A percentile compares a stretch with the other conserved stretches of the same genome.
Conservation (phyloP, 257 asterid genomes). For the Solanum ahanhuiri region DNA sequence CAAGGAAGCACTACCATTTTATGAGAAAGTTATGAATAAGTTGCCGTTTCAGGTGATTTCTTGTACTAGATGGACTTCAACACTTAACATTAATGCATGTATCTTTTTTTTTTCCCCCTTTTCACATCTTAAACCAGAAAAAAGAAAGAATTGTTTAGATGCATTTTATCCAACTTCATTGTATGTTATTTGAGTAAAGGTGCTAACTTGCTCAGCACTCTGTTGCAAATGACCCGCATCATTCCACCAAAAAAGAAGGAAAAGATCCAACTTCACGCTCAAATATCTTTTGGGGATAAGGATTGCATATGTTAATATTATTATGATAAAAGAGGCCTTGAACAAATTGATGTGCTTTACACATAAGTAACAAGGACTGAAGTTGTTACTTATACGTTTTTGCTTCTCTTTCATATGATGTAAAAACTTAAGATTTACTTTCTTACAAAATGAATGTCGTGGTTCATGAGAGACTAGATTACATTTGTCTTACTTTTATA, state of each 20-base stretch:
- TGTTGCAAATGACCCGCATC: not conserved
- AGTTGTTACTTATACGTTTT: not conserved
- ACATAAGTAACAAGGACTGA: not conserved
- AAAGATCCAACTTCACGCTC: not conserved
- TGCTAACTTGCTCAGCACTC: not conserved
- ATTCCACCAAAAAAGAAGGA: not conserved
- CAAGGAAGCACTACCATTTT: constrained; percentile 66
- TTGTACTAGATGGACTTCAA: not conserved
- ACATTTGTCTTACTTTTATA: not conserved
- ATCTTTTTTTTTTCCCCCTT: not conserved
- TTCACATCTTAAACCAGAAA: not conserved
- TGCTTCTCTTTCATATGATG: not conserved
- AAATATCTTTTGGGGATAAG: not conserved
- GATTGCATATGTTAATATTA: not conserved
- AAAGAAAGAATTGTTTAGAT: not conserved
- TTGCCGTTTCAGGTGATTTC: constrained; percentile 55
- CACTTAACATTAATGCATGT: not conserved
- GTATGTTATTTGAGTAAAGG: not conserved
- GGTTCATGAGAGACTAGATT: not conserved
- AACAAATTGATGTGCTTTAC: not conserved
- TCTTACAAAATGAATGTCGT: not conserved
- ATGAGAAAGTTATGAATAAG: constrained; percentile 63
- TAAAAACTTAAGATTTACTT: not conserved
- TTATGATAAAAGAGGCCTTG: not conserved
- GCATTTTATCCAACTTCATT: not conserved